These are phyloP conservation scores for Ramalina peruviana DNA, from an alignment of 495 filamentous ascomycete species.

Conservation along the genomic window DNA sequence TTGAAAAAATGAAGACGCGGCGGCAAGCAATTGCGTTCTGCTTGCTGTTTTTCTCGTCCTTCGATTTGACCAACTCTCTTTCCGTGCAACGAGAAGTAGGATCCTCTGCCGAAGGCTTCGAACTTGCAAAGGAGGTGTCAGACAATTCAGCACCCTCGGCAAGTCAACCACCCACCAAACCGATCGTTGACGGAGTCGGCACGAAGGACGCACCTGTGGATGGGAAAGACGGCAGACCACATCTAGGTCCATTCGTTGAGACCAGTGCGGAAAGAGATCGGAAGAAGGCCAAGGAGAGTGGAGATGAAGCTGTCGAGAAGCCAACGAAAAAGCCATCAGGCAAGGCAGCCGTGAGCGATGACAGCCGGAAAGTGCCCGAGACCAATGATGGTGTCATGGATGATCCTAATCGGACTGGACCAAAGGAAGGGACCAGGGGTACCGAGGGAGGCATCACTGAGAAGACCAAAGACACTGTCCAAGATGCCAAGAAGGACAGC, in stretches of 20 bases:
- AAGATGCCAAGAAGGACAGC: constrained; percentile 36
- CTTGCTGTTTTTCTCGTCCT: background rate
- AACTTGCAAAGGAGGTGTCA: constrained; percentile 1
- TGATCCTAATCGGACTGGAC: constrained; percentile 54
- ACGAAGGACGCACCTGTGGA: constrained; percentile 88
- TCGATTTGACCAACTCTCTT: background rate
- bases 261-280: constrained; percentile 46
- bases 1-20: no score
- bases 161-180: constrained; percentile 12
- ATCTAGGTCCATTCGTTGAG: constrained; percentile 77
- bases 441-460: constrained; percentile 77
- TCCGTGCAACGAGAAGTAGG: constrained; percentile 6
- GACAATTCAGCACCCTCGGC: constrained; percentile 5
- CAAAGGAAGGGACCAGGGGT: constrained; percentile 74
- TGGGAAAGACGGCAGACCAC: constrained; percentile 89
- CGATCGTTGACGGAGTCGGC: constrained; percentile 35
- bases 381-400: constrained; percentile 87
- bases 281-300: constrained; percentile 32
- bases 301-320: constrained; percentile 20
- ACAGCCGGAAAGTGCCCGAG: constrained; percentile 59
- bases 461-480: constrained; percentile 59
- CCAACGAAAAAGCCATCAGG: constrained; percentile 18
- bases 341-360: constrained; percentile 25
- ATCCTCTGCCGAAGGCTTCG: constrained; percentile 12
- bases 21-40: background rate